These are phyloP conservation scores for Karstenula rhodostoma DNA, from an alignment of 2,329 filamentous ascomycete species.

Conservation along the genomic window DNA sequence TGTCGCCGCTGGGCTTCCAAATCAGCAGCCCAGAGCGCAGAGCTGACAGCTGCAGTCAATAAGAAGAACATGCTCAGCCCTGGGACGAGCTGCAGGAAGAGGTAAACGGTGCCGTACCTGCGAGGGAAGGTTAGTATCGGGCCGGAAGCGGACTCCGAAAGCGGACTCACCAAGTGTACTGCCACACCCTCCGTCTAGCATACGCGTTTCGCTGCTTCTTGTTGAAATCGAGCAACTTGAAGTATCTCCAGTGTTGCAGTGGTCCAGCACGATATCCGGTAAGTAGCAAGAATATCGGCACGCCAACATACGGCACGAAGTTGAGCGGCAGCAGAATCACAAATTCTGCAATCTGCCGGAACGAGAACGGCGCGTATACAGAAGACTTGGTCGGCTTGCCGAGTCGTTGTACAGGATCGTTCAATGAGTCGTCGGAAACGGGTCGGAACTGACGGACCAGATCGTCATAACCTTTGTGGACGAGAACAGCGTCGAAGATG, in stretches of 20 bases:
- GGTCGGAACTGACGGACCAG: conserved; percentile 56
- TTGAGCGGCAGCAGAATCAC: conserved; percentile 75
- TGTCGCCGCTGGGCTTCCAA: conserved; percentile 64
- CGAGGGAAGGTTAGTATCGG: conserved; percentile 19
- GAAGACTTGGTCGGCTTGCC: conserved; percentile 81
- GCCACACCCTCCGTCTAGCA: conserved; percentile 73
- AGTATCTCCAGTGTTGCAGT: conserved; percentile 90
- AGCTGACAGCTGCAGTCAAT: conserved; percentile 83
- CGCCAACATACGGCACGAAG: conserved; percentile 83
- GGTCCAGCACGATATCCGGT: conserved; percentile 89
- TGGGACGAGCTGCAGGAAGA: conserved; percentile 87
- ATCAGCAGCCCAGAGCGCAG: conserved; percentile 84
- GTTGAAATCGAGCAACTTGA: conserved; percentile 76
- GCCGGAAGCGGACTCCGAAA: neutral
- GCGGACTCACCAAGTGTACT: conserved; percentile 76
- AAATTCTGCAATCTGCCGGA: conserved; percentile 90
- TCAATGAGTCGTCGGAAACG: conserved; percentile 70
- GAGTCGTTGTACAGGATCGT: conserved; percentile 78
- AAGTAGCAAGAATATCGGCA: conserved; percentile 84
- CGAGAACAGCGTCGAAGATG: conserved; percentile 79
- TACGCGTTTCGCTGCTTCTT: conserved; percentile 78
- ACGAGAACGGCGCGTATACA: conserved; percentile 85
- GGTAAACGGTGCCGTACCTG: conserved; percentile 82
- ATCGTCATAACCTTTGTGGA: conserved; percentile 74
- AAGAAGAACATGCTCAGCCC: conserved; percentile 94